Base-by-base conservation (phyloP, 148 eudicot species). In the Chenopodium album region DNA sequence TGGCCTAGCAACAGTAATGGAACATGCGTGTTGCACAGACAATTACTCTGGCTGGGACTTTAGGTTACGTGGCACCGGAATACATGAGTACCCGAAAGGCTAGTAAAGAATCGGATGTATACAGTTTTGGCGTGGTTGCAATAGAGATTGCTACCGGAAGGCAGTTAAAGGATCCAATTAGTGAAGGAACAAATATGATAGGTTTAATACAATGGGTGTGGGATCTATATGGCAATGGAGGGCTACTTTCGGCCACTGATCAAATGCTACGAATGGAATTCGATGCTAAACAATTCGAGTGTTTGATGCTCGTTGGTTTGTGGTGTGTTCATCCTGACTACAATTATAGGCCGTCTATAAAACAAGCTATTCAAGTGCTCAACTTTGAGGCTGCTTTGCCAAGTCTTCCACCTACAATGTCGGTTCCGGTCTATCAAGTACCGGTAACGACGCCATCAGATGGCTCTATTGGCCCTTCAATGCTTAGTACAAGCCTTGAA, bases 241-340 rank as follows among this genome's bases (percentile, higher is more conserved):
- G 75, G 22, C 23, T 86, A 23, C 75, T 83, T 78, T 65, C 78
- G 10, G 88, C 82, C 20, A 62, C 79, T 1, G 90, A 89, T 75
- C 67, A 54, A 73, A 87, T 71, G 66, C 48, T 90, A 2, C 41
- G 60, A 3, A 54, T 12, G 69, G 84, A 85, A 26, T 88, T 78
- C 19, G 86, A 84, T 2, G 79, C 17, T 17, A 77, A 85, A 41
- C 84, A 91, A 65, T 74, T 80, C 3, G 92, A 91, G 80, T 69
- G 86, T 22, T 76, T 91, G 82, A 80, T 91, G 87, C 80, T 86
- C 14, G 87, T 85, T 0, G 92, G 88, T 28, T 70, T 50, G 54
- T 89, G 92, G 88, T 88, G 91, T 86, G 87, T 84, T 59, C 86
- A 89, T 48, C 93, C 92, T 17, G 88, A 89, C 12, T 69, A 64